Conservation (phyloP, 2,329 filamentous ascomycete genomes). For the Fusarium scirpi region DNA sequence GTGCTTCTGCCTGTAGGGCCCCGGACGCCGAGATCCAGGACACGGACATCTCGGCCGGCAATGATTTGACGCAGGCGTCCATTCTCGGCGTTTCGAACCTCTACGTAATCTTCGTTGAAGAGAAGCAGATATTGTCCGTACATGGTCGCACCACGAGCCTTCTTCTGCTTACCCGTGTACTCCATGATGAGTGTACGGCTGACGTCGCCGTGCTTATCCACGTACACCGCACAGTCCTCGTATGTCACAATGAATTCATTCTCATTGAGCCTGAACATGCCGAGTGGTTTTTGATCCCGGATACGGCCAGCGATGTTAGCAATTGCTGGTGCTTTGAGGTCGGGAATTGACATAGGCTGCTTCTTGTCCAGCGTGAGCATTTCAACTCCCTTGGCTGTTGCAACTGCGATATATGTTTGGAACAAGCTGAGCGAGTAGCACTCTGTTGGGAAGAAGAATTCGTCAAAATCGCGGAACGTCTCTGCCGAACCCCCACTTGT, state of each 20-base stretch:
- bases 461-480: slow-evolving; percentile 97
- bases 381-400: slow-evolving; percentile 92
- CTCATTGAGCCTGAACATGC: slow-evolving; percentile 95
- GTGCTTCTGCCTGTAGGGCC: slow-evolving; percentile 67
- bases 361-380: slow-evolving; percentile 98
- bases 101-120: slow-evolving; percentile 96
- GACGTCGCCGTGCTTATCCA: slow-evolving; percentile 98
- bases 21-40: slow-evolving; percentile 85
- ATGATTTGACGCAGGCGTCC: slow-evolving; percentile 94
- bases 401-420: slow-evolving; percentile 91
- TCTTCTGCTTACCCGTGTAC: slow-evolving; percentile 88
- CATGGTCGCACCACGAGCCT: slow-evolving; percentile 85
- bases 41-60: slow-evolving; percentile 87
- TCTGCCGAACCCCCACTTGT: slow-evolving; percentile 80
- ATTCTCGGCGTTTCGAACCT: slow-evolving; percentile 96
- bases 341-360: slow-evolving; percentile 91
- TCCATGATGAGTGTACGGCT: slow-evolving; percentile 96
- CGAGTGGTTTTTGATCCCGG: slow-evolving; percentile 83
- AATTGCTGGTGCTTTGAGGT: slow-evolving; percentile 81
- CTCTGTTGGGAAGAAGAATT: slow-evolving; percentile 97
- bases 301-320: slow-evolving; percentile 88
- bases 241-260: slow-evolving; percentile 94
- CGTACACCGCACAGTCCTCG: slow-evolving; percentile 95
- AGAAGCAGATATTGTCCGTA: slow-evolving; percentile 92
- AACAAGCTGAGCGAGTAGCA: slow-evolving; percentile 97